phyloP scores from a whole-genome alignment of 2,329 filamentous ascomycete genomes.

The Aureobasidium musti region DNA sequence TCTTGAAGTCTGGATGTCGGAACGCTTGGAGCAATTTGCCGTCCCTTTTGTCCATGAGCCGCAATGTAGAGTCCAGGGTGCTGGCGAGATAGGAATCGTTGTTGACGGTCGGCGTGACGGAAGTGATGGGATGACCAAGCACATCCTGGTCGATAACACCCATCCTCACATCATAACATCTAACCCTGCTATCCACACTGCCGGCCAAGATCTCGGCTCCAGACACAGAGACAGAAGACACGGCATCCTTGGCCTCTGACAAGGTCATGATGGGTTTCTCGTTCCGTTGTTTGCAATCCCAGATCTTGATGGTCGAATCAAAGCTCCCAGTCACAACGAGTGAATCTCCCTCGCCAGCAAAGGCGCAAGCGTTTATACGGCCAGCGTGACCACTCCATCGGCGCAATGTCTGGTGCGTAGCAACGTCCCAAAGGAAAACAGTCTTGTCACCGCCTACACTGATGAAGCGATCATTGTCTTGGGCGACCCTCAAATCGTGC shows the following conservation, averaged over 20 bases:
- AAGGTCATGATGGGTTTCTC: constrained; percentile 71
- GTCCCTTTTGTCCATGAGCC: constrained; percentile 76
- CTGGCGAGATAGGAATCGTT: constrained; percentile 74
- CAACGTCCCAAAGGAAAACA: constrained; percentile 94
- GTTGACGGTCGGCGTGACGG: constrained; percentile 68
- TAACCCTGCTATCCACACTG: constrained; percentile 80
- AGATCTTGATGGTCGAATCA: constrained; percentile 74
- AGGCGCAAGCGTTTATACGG: constrained; percentile 75
- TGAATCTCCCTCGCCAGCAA: constrained; percentile 73
- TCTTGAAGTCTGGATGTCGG: constrained; percentile 58
- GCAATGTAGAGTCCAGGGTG: constrained; percentile 71
- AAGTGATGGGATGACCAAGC: constrained; percentile 72
- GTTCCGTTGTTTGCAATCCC: constrained; percentile 63
- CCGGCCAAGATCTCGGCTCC: constrained; percentile 65
- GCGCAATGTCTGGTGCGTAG: constrained; percentile 72
- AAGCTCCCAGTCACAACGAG: constrained; percentile 73
- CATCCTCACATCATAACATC: constrained; percentile 80
- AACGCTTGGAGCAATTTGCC: constrained; percentile 76
- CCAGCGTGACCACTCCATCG: constrained; percentile 68
- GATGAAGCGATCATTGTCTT: constrained; percentile 80
- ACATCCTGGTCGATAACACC: constrained; percentile 71
- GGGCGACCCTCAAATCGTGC: constrained; percentile 70
- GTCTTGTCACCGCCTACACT: constrained; percentile 85
- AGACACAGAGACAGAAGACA: constrained; percentile 51
- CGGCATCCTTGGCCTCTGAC: constrained; percentile 69